phyloP scores from a whole-genome alignment of 768 basidiomycete species.

The Termitomyces sp. region DNA sequence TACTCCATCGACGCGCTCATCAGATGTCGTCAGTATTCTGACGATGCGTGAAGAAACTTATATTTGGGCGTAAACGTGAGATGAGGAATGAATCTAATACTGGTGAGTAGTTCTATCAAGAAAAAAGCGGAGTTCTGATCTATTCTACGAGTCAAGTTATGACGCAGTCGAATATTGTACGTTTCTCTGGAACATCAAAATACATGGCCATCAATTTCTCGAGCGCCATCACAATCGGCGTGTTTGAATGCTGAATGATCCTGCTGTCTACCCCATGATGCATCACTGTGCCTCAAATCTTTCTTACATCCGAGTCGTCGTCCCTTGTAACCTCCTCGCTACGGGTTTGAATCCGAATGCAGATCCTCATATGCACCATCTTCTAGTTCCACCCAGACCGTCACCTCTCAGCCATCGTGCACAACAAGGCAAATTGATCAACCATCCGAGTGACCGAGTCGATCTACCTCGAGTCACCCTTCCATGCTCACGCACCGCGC shows the following conservation, averaged over 20 bases:
- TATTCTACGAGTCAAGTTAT: neutral
- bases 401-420: neutral
- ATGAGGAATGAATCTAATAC: too few species aligned
- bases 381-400: too few species aligned
- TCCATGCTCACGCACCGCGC: too few species aligned
- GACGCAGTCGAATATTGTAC: neutral
- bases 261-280: neutral
- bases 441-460: too few species aligned
- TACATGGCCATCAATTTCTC: neutral
- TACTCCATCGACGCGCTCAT: too few species aligned
- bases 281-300: neutral
- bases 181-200: neutral
- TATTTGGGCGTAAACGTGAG: too few species aligned
- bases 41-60: too few species aligned
- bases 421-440: neutral
- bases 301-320: too few species aligned
- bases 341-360: neutral
- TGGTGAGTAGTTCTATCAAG: too few species aligned
- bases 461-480: too few species aligned
- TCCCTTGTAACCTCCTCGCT: neutral
- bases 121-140: too few species aligned
- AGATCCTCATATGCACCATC: neutral
- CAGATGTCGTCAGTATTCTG: too few species aligned
- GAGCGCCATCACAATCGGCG: neutral
- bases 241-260: neutral